phyloP scores from a whole-genome alignment of 768 basidiomycete species.

The Neoboletus subvelutipes region DNA sequence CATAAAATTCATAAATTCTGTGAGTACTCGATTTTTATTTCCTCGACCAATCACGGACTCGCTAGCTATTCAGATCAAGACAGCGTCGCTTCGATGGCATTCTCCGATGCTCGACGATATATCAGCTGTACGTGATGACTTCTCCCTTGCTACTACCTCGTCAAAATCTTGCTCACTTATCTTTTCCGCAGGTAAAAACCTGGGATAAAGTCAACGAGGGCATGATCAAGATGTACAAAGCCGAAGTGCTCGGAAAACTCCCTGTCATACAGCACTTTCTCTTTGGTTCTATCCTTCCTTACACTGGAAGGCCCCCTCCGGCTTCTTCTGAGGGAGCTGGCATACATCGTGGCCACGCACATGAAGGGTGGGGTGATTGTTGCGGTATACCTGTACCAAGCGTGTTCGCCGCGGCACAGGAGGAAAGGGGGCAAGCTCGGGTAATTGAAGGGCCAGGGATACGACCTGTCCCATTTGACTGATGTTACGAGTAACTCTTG shows the following conservation, averaged over 20 bases:
- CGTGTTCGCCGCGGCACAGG: conserved; percentile 71
- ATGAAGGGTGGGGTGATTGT: conserved; percentile 83
- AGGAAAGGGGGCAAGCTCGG: conserved; percentile 36
- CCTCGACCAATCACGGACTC: background rate
- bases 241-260: conserved; percentile 92
- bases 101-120: conserved; percentile 99
- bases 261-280: conserved; percentile 96
- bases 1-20: conserved; percentile 94
- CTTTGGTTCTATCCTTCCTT: conserved; percentile 79
- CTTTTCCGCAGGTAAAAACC: conserved; percentile 62
- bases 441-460: conserved; percentile 61
- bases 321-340: conserved; percentile 21
- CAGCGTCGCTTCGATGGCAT: conserved; percentile 94
- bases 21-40: conserved; percentile 35
- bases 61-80: conserved; percentile 68
- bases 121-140: conserved; percentile 55
- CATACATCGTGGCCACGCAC: conserved; percentile 26
- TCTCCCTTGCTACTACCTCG: background rate
- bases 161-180: background rate
- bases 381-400: conserved; percentile 89
- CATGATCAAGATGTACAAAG: conserved; percentile 97
- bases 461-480: conserved; percentile 81
- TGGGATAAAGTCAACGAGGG: conserved; percentile 97
- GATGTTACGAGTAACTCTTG: conserved; percentile 9
- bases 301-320: conserved; percentile 57